Evolutionary conservation across 441 rosid species (phyloP), one percentile per base, ranked within the genome.

Genomic region (Populus trichocarpa): DNA sequence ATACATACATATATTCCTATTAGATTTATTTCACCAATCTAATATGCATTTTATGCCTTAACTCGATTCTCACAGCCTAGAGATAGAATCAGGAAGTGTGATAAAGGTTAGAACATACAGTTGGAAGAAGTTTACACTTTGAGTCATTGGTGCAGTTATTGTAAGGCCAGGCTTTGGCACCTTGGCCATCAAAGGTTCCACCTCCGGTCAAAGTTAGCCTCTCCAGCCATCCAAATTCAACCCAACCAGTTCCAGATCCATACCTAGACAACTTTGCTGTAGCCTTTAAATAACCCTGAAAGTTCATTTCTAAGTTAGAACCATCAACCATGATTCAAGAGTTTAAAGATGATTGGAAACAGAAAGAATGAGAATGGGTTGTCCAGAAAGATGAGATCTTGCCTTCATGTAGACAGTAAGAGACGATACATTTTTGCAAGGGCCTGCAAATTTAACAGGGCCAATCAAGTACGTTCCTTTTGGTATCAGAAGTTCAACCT

Each of bases 171-270:
- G 90, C 88, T 75, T 77, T 30, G 1, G 88, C 86, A 5, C 89
- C 95, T 82, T 76, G 87, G 69, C 92, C 94, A 16, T 88, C 87
- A 33, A 90, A 85, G 32, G 88, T 82, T 46, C 96, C 92, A 72
- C 90, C 91, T 75, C 91, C 92, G 9, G 88, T 88, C 9, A 91
- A 66, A 18, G 84, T 87, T 76, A 91, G 81, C n/a, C 89, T 87
- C 28, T 85, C 85, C 8, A 89, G 70, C 86, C 85, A 78, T 67
- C 78, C 35, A 63, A 90, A 88, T 76, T 86, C 84, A 33, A 90
- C 77, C 91, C 92, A 91, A 72, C 89, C 89, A 18, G 82, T 76
- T 5, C 88, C 89, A 22, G 82, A 81, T 78, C 77, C 78, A 38
- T 84, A 86, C 81, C 73, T 80, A 53, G 83, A 86, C 77, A 85